Base-by-base conservation (phyloP, 768 basidiomycete genomes). In the Xanthoconium stramineum region DNA sequence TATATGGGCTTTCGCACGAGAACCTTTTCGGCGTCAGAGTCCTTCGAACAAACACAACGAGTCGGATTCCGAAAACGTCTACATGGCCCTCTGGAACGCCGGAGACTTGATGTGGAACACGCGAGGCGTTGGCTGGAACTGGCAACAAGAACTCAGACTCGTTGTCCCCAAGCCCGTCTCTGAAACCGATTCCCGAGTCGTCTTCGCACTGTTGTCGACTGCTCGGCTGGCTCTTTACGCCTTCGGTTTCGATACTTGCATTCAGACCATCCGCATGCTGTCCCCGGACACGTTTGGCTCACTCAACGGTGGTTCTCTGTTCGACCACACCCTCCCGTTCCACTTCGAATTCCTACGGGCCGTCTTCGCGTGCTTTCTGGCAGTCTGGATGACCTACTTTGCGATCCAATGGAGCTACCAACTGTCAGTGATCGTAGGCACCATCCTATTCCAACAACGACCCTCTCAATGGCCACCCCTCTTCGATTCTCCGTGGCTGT, bases 381-480 rank as follows among this genome's bases (percentile, higher is more conserved):
- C 74, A 10, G 55, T 58, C 72, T 51, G 50, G 44, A 6, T 40
- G 51, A 63, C 83, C 44, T 81, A 82, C 64, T 61, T 71, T 50
- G 68, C 75, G 47, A 71, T 89, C 38, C 70, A 82, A 47, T 60
- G 67, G 20, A 62, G 61, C 10, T 80, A 85, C 57, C 63, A 77
- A 47, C 5, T 78, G 14, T 15, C 66, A 24, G 73, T 80, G 7
- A 52, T 86, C 48, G 49, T 81, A 39, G 76, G 74, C 17, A 65
- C 86, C 37, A 47, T 73, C 47, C 15, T 83, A 33, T 75, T 86
- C 29, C 62, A 65, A 5, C 82, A 85, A 58, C 62, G 68, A 33
- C 78, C 79, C 0, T 71, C 72, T 5, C 75, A 82, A 50, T 88
- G 85, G 83, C 87, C 86, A 0, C 86, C 84, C 1, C 53, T 83